Conservation (phyloP, 2,329 filamentous ascomycete species). For the Chrysoporthe deuterocubensis region DNA sequence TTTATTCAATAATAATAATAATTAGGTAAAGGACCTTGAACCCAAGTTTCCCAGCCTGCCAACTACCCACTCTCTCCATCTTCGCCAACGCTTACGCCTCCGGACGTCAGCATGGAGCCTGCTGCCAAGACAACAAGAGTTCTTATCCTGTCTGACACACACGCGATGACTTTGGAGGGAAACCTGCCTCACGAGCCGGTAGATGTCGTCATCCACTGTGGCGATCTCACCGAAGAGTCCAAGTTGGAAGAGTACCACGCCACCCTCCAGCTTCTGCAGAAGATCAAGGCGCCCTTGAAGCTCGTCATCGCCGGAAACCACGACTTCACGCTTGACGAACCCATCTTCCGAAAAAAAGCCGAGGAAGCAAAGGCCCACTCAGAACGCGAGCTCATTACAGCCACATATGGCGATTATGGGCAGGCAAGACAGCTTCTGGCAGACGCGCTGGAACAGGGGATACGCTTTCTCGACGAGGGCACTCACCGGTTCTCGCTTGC, state of each 20-base stretch:
- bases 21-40: background rate
- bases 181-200: constrained; percentile 30
- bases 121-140: background rate
- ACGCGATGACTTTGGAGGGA: constrained; percentile 36
- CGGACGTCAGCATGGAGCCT: background rate
- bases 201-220: constrained; percentile 58
- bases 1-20: too few species aligned
- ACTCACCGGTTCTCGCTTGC: constrained; percentile 49
- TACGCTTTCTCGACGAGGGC: constrained; percentile 56
- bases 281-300: constrained; percentile 53
- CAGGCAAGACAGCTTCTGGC: constrained; percentile 46
- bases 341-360: constrained; percentile 37
- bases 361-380: constrained; percentile 20
- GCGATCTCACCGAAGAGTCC: constrained; percentile 53
- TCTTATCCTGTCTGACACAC: constrained; percentile 52
- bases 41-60: background rate
- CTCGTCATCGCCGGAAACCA: constrained; percentile 61
- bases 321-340: constrained; percentile 47
- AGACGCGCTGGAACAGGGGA: constrained; percentile 41
- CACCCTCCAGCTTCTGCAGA: constrained; percentile 47
- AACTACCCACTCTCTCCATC: background rate
- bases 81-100: background rate
- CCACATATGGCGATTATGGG: constrained; percentile 45
- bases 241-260: constrained; percentile 45
- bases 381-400: constrained; percentile 31